These are phyloP conservation scores for Nyctanthes arbortristis DNA, from an alignment of 257 asterid species.

Conservation along the genomic window DNA sequence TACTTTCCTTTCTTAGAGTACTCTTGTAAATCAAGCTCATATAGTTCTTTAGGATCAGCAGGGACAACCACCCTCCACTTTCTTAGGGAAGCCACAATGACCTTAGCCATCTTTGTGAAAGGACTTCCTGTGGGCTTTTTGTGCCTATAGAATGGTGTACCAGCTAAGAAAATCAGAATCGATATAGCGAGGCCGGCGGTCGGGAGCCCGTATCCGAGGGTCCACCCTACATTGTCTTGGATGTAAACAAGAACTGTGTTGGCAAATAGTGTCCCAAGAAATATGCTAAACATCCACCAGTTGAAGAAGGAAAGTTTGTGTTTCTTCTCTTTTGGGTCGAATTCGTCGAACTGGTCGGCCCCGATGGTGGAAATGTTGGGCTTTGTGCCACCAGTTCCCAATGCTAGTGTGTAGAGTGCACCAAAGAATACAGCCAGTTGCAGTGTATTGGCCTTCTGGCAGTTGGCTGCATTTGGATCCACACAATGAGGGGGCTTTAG, in stretches of 20 bases:
- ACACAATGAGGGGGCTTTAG: constrained; percentile 30
- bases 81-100: constrained; percentile 30
- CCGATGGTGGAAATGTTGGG: constrained; percentile 40
- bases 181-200: constrained; percentile 30
- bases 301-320: constrained; percentile 39
- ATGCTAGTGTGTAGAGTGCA: constrained; percentile 32
- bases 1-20: constrained; percentile 22
- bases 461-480: neutral
- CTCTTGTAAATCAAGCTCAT: constrained; percentile 22
- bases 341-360: constrained; percentile 37
- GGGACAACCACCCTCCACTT: constrained; percentile 26
- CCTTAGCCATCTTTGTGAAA: constrained; percentile 29
- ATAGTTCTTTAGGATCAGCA: constrained; percentile 19
- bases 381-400: constrained; percentile 37
- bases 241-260: constrained; percentile 39
- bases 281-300: constrained; percentile 43
- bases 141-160: constrained; percentile 36
- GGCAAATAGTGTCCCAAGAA: constrained; percentile 32
- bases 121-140: constrained; percentile 33
- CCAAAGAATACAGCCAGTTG: constrained; percentile 25
- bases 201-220: constrained; percentile 37
- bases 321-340: constrained; percentile 30
- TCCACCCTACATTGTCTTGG: constrained; percentile 40
- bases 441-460: constrained; percentile 22
- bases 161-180: constrained; percentile 23